These are phyloP conservation scores for Filosporella fistucella DNA, from an alignment of 495 filamentous ascomycete genomes.

Conservation along the genomic window DNA sequence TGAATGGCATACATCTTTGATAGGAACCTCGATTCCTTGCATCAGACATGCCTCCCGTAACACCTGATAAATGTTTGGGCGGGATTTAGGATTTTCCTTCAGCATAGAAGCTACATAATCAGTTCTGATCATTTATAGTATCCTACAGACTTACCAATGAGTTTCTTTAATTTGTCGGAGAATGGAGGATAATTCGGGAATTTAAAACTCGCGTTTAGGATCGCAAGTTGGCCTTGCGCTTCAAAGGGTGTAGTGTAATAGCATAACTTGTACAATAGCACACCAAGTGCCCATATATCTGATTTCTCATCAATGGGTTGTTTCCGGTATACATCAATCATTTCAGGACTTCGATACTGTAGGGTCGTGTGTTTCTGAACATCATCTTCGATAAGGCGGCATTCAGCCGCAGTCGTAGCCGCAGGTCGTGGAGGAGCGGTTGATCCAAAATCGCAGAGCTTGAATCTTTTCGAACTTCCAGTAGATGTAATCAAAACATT, in stretches of 20 bases:
- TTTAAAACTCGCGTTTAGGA: conserved; percentile 92
- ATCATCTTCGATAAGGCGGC: conserved; percentile 89
- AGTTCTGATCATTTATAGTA: conserved; percentile 20
- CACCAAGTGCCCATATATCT: conserved; percentile 96
- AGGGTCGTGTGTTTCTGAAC: conserved; percentile 95
- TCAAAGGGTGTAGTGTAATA: conserved; percentile 99
- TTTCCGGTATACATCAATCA: conserved; percentile 96
- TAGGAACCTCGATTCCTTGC: conserved; percentile 83
- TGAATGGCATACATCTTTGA: conserved; percentile 77
- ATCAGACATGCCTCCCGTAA: conserved; percentile 80
- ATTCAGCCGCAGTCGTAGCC: conserved; percentile 79
- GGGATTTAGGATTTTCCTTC: conserved; percentile 71
- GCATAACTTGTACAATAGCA: conserved; percentile 95
- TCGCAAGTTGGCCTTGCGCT: conserved; percentile 96
- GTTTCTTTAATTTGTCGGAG: conserved; percentile 82
- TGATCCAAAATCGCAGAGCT: conserved; percentile 97
- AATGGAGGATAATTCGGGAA: conserved; percentile 85
- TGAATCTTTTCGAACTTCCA: conserved; percentile 63
- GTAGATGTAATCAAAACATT: conserved; percentile 85
- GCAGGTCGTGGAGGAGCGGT: conserved; percentile 79
- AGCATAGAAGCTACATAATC: conserved; percentile 75
- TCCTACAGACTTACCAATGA: conserved; percentile 63
- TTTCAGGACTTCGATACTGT: conserved; percentile 96
- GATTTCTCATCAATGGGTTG: conserved; percentile 98
- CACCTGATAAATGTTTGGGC: conserved; percentile 93